These are phyloP conservation scores for Suhomyces sp. DNA, from an alignment of 805 yeast genomes.

Conservation along the genomic window DNA sequence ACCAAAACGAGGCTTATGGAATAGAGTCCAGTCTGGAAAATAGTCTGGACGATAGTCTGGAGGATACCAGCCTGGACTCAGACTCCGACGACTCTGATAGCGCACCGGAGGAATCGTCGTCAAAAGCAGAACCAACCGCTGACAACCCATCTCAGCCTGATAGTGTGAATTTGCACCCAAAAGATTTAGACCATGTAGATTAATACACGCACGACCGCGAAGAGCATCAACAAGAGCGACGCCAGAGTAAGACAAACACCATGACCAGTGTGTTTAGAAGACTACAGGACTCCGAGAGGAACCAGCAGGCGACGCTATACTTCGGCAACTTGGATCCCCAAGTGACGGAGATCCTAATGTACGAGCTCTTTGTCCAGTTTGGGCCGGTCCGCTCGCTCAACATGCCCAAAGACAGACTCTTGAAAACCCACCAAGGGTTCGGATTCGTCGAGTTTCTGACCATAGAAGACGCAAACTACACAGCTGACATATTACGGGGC, in stretches of 20 bases:
- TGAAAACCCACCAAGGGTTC: conserved; percentile 74
- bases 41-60: not conserved
- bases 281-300: conserved; percentile 45
- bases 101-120: conserved; percentile 35
- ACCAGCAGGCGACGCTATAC: conserved; percentile 64
- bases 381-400: conserved; percentile 71
- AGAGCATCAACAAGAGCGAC: not conserved
- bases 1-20: conserved; percentile 2
- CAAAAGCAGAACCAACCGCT: conserved; percentile 11
- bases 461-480: conserved; percentile 67
- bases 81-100: conserved; percentile 15
- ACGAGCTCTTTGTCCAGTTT: conserved; percentile 81
- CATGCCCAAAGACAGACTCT: conserved; percentile 76
- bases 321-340: conserved; percentile 79
- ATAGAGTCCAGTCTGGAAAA: conserved; percentile 5
- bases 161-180: not conserved
- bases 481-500: conserved; percentile 56
- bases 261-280: conserved; percentile 33
- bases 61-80: conserved; percentile 6
- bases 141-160: too few species aligned
- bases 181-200: not conserved
- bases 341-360: conserved; percentile 67
- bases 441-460: conserved; percentile 77
- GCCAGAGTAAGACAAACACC: not conserved
- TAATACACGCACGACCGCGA: conserved; percentile 2